Percentiles rank a stretch among this genome's conserved stretches.
Conservation (phyloP, 2,329 filamentous ascomycete species). For the Ciborinia camelliae region DNA sequence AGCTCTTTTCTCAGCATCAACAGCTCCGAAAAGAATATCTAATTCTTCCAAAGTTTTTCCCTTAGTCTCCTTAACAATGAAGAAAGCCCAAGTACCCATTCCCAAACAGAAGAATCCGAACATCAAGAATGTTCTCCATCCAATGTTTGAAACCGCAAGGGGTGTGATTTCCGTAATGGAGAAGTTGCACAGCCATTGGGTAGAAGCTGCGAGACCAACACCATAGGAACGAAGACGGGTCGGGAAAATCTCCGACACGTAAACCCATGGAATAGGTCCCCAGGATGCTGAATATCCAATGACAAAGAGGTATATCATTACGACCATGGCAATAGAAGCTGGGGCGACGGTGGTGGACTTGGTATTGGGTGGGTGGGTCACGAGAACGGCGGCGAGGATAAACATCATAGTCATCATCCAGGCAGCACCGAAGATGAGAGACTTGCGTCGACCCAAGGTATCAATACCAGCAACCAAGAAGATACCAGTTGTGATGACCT, state of each 20-base stretch:
- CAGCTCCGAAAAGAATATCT: conserved; percentile 32
- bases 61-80: conserved; percentile 65
- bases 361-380: conserved; percentile 41
- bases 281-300: conserved; percentile 49
- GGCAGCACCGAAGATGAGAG: conserved; percentile 48
- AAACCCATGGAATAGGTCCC: conserved; percentile 53
- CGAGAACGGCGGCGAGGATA: conserved; percentile 48
- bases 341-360: conserved; percentile 44
- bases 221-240: conserved; percentile 48
- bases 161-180: conserved; percentile 48
- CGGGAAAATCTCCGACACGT: conserved; percentile 51
- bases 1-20: conserved; percentile 17
- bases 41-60: conserved; percentile 62
- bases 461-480: conserved; percentile 50
- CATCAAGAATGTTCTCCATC: conserved; percentile 47
- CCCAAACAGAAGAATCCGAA: conserved; percentile 46
- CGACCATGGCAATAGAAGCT: conserved; percentile 28
- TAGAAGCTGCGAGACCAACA: conserved; percentile 62
- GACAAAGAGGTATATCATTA: conserved; percentile 34
- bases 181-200: conserved; percentile 68
- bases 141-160: conserved; percentile 47
- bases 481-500: conserved; percentile 57
- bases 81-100: conserved; percentile 45
- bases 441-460: conserved; percentile 46
- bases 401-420: conserved; percentile 53